Base-by-base conservation (phyloP, 2,329 filamentous ascomycete genomes). In the Massarina eburnea region DNA sequence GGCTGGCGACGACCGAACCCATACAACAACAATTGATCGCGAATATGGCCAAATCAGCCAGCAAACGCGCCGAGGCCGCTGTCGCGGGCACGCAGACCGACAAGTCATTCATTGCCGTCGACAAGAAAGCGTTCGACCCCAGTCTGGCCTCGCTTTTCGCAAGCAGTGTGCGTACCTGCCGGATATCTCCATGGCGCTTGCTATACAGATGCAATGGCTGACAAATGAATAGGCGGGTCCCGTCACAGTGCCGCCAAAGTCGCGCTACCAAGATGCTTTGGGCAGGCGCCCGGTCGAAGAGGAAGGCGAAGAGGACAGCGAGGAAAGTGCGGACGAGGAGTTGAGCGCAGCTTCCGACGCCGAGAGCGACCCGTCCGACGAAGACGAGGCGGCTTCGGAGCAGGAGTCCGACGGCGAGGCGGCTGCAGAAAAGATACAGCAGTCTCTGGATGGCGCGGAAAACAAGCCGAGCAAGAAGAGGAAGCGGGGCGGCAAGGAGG, bases 401-500 rank as follows among this genome's bases (percentile, higher is more conserved):
- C 51, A 41, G 14, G 44, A 43, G 5, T 57, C 62, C 4, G 57
- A 63, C 20, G 50, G 58, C 12, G 64, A 63, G 35, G 51, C 52
- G 3, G 52, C 51, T 8, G 48, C 63, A 10, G 62, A 63, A 12
- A 62, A 56, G 41, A 39, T 65, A 41, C 54, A 49, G 19, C 18
- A 30, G 17, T 18, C 38, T 12, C 12, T 30, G 27, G 62, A 51
- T 40, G 64, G 61, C 39, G 59, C 57, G 43, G 62, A 57, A 50
- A 62, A 59, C 27, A 64, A 54, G 44, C 48, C 43, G 54, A 58
- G 51, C 39, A 69, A 69, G 45, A 73, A 73, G 59, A 64, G 71
- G 43, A 73, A 73, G 50, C 77, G 85, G 46, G 84, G 73, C 41
- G 64, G 77, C 45, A 79, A 86, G 24, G 81, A 85, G 9, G 80